Evolutionary conservation across 2,329 filamentous ascomycete species (phyloP).

Genomic region (Alternaria angustiovoidea): DNA sequence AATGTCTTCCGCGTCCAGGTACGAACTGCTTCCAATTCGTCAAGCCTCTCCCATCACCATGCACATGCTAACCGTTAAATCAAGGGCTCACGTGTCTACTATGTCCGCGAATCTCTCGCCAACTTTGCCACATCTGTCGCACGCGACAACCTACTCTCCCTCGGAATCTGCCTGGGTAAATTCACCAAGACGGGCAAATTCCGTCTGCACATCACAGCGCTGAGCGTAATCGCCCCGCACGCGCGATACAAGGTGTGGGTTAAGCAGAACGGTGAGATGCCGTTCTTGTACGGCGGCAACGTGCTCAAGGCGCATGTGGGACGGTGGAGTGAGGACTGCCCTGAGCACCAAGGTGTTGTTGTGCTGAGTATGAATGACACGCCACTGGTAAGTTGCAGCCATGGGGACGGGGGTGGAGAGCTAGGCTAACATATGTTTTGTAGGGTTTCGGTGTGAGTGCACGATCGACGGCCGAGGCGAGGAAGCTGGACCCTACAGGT

Average conservation of each 20-base stretch:
- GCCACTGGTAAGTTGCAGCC: slow-evolving; percentile 63
- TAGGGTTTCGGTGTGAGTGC: slow-evolving; percentile 92
- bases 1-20: slow-evolving; percentile 59
- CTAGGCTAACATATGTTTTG: slow-evolving; percentile 12
- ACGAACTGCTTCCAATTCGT: slow-evolving; percentile 33
- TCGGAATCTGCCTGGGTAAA: slow-evolving; percentile 93
- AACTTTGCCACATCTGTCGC: slow-evolving; percentile 89
- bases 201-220: slow-evolving; percentile 88
- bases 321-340: slow-evolving; percentile 88
- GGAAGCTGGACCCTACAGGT: slow-evolving; percentile 86
- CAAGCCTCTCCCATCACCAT: background rate
- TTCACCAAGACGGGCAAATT: slow-evolving; percentile 98
- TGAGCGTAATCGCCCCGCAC: slow-evolving; percentile 88
- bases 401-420: background rate
- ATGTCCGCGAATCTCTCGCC: slow-evolving; percentile 86
- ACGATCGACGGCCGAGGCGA: slow-evolving; percentile 82
- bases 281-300: slow-evolving; percentile 93
- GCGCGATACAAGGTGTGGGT: slow-evolving; percentile 98
- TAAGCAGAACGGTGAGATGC: slow-evolving; percentile 95
- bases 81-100: slow-evolving; percentile 84
- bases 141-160: slow-evolving; percentile 80
- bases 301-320: slow-evolving; percentile 84
- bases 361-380: slow-evolving; percentile 93
- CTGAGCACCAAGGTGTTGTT: slow-evolving; percentile 90
- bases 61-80: slow-evolving; percentile 13